Evolutionary conservation across 495 filamentous ascomycete species (phyloP).

Genomic region (Neurospora sp.): DNA sequence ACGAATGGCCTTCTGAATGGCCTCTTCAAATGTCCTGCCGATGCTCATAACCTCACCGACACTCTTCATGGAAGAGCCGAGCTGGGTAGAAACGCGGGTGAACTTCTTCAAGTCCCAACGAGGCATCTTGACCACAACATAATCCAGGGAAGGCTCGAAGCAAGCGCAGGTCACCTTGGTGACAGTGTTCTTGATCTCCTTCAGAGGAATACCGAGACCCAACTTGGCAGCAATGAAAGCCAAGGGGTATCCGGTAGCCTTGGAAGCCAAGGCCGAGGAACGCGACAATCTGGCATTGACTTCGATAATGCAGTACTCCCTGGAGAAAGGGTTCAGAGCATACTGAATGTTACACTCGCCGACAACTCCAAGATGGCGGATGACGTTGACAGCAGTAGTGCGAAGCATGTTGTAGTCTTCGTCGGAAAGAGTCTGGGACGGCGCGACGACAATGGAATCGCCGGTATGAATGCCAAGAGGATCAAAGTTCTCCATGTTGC

Average conservation of each 20-base stretch:
- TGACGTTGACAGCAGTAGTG: slow-evolving; percentile 96
- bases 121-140: slow-evolving; percentile 98
- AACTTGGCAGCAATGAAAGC: slow-evolving; percentile 96
- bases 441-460: slow-evolving; percentile 96
- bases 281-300: slow-evolving; percentile 95
- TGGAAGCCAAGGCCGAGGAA: slow-evolving; percentile 90
- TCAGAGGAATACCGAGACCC: slow-evolving; percentile 86
- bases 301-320: slow-evolving; percentile 98
- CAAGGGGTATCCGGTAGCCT: slow-evolving; percentile 92
- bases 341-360: slow-evolving; percentile 99
- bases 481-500: slow-evolving; percentile 99
- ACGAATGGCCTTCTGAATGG: slow-evolving; percentile 95
- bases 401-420: slow-evolving; percentile 99
- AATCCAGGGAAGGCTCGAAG: slow-evolving; percentile 98
- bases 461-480: slow-evolving; percentile 96
- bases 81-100: slow-evolving; percentile 84
- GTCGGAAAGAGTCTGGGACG: slow-evolving; percentile 88
- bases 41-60: slow-evolving; percentile 99
- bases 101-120: slow-evolving; percentile 99
- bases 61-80: slow-evolving; percentile 98
- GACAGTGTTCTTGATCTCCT: slow-evolving; percentile 93
- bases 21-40: slow-evolving; percentile 92
- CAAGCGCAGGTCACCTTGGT: slow-evolving; percentile 95
- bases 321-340: slow-evolving; percentile 90
- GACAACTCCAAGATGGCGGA: slow-evolving; percentile 91